phyloP scores from a whole-genome alignment of 1,284 basidiomycete species.

The Ustilago nuda region DNA sequence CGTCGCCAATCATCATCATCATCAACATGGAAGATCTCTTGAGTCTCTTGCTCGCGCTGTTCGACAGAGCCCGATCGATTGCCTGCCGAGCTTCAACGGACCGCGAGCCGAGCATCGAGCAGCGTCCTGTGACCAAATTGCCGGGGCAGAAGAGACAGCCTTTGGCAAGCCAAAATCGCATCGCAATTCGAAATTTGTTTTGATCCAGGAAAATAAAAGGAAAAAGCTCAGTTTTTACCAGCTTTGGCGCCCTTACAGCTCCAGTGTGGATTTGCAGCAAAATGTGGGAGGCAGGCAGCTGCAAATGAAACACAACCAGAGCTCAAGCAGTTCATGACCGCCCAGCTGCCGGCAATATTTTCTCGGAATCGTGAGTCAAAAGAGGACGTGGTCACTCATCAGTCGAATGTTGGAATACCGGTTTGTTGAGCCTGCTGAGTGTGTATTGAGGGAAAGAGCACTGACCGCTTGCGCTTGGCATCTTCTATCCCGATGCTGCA shows the following conservation, averaged over 20 bases:
- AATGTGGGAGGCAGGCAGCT: background rate
- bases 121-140: background rate
- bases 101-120: background rate
- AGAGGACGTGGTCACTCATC: background rate
- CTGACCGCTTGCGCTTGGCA: conserved; percentile 2
- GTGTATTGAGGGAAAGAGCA: background rate
- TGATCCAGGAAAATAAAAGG: background rate
- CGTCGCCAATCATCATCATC: background rate
- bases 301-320: background rate
- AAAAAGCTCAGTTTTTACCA: background rate
- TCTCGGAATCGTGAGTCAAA: background rate
- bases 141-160: background rate
- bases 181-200: background rate
- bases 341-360: background rate
- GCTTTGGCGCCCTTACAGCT: background rate
- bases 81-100: background rate
- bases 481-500: conserved; percentile 8
- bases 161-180: background rate
- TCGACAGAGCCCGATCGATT: background rate
- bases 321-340: background rate
- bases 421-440: background rate
- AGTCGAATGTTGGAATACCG: background rate
- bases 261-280: background rate
- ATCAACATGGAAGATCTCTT: background rate
- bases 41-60: background rate